Percentiles rank a stretch among this genome's conserved stretches.
Conservation (phyloP, 306 rosid species). For the Argentina anserina region DNA sequence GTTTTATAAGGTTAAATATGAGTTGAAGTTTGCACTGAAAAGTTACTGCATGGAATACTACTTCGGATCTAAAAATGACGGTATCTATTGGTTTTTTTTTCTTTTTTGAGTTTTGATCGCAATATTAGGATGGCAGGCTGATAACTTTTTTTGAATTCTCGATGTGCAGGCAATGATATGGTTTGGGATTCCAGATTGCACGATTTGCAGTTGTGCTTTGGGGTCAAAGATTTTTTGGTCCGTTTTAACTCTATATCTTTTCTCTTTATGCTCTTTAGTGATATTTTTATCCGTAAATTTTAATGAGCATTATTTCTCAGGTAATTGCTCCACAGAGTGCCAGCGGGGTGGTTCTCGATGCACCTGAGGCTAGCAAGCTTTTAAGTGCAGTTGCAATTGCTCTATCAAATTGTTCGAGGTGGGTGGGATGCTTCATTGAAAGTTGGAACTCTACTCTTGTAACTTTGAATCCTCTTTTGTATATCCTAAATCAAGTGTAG, state of each 20-base stretch:
- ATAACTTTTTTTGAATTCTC: slow-evolving; percentile 24
- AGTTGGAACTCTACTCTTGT: slow-evolving; percentile 6
- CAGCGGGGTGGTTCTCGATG: slow-evolving; percentile 93
- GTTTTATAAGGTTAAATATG: slow-evolving; percentile 77
- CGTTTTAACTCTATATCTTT: slow-evolving; percentile 25
- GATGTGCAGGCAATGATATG: slow-evolving; percentile 44
- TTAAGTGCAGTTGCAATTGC: slow-evolving; percentile 97
- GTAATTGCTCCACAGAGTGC: slow-evolving; percentile 97
- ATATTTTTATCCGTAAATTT: slow-evolving; percentile 9
- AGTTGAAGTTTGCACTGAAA: slow-evolving; percentile 70
- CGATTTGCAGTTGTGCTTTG: slow-evolving; percentile 85
- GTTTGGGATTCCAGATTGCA: slow-evolving; percentile 66
- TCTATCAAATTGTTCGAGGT: slow-evolving; percentile 92
- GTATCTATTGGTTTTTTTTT: slow-evolving; percentile 35
- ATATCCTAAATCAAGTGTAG: neutral
- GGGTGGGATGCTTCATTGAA: slow-evolving; percentile 31
- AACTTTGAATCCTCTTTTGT: neutral
- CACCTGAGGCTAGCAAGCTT: slow-evolving; percentile 94
- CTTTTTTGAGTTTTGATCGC: slow-evolving; percentile 1
- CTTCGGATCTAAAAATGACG: slow-evolving; percentile 50
- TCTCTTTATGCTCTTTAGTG: slow-evolving; percentile 7
- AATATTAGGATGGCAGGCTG: slow-evolving; percentile 7
- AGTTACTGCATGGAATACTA: slow-evolving; percentile 82
- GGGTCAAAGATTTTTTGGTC: slow-evolving; percentile 90
- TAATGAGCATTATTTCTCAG: slow-evolving; percentile 39